These are phyloP conservation scores for Pyropia haitanensis DNA, from an alignment of 23 red algal species.

Conservation along the genomic window DNA sequence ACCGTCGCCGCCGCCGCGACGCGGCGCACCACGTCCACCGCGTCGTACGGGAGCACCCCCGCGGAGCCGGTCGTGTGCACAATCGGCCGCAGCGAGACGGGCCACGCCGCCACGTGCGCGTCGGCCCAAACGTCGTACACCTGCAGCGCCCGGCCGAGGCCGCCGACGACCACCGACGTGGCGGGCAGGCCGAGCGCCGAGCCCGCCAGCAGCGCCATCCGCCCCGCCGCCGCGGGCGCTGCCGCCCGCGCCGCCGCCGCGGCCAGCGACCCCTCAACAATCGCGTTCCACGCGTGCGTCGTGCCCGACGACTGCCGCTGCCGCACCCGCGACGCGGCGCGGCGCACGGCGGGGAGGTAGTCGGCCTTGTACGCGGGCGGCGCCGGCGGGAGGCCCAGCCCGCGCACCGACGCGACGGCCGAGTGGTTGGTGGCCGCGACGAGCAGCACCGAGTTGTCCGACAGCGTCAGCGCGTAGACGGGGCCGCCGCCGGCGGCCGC, in stretches of 20 bases:
- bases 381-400: not conserved
- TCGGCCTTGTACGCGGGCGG: not conserved
- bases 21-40: not conserved
- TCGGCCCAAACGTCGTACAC: constrained; percentile 23
- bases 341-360: no score
- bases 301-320: no score
- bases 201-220: no score
- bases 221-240: no score
- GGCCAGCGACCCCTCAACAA: no score
- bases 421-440: constrained; percentile 3
- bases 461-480: constrained; percentile 17
- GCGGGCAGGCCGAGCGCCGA: no score
- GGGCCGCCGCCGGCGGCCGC: constrained; percentile 16
- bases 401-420: not conserved
- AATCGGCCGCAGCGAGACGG: constrained; percentile 13
- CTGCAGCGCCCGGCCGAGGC: constrained; percentile 23
- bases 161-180: constrained; percentile 11
- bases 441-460: constrained; percentile 40
- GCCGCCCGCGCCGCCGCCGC: no score
- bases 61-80: not conserved
- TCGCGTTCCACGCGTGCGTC: no score
- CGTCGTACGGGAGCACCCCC: constrained; percentile 5
- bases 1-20: not conserved
- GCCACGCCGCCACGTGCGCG: constrained; percentile 18
- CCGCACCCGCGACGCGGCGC: no score